phyloP scores from a whole-genome alignment of 2,329 filamentous ascomycete genomes.

The Cladosporium sp. region DNA sequence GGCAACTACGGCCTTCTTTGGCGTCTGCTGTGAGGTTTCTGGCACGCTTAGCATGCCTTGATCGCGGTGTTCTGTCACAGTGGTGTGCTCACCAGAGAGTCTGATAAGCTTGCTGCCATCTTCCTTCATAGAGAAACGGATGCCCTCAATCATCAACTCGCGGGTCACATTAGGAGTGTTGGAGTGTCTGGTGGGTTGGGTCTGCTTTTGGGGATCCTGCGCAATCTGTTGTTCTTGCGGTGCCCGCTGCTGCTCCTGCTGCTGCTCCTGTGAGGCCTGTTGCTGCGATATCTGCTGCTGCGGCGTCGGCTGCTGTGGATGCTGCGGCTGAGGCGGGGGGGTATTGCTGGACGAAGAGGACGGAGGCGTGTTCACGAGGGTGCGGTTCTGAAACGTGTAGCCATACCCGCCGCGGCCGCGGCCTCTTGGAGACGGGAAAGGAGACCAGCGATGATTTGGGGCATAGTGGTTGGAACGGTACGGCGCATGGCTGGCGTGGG shows the following conservation, averaged over 20 bases:
- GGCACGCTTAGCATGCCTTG: conserved; percentile 13
- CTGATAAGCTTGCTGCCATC: conserved; percentile 79
- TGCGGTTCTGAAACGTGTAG: conserved; percentile 48
- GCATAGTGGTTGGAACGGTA: background rate
- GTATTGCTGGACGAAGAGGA: conserved; percentile 15
- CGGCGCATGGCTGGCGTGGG: background rate
- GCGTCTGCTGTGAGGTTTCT: conserved; percentile 48
- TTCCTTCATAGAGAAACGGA: conserved; percentile 66
- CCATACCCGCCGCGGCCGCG: conserved; percentile 17
- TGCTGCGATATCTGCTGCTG: background rate
- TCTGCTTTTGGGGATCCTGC: conserved; percentile 38
- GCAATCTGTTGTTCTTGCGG: background rate
- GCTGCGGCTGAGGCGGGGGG: background rate
- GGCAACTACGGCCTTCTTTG: conserved; percentile 65
- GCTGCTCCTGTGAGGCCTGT: background rate
- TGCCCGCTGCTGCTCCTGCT: background rate
- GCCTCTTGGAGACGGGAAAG: conserved; percentile 20
- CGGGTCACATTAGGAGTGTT: conserved; percentile 30
- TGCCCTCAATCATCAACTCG: conserved; percentile 63
- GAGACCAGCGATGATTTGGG: conserved; percentile 19
- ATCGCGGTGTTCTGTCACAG: background rate
- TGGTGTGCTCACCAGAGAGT: conserved; percentile 55
- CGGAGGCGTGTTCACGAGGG: conserved; percentile 47
- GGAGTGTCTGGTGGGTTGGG: conserved; percentile 13
- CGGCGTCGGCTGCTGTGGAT: background rate